phyloP scores from a whole-genome alignment of 208 protist genomes.

The Leishmania lainsoni region DNA sequence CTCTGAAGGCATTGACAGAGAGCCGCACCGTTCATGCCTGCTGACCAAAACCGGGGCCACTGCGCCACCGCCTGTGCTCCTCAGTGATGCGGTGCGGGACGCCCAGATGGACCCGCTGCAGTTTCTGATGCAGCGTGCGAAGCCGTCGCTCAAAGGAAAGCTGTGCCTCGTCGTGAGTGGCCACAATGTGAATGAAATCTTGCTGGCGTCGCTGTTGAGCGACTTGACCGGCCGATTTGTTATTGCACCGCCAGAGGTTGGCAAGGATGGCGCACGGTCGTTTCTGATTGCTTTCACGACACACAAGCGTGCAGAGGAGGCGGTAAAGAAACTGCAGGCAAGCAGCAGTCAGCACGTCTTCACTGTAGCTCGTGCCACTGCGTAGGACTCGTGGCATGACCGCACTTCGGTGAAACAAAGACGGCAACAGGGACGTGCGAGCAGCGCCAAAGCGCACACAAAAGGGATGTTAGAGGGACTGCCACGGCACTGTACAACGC shows the following conservation, averaged over 20 bases:
- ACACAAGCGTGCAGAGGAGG: constrained; percentile 31
- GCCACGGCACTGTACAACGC: neutral
- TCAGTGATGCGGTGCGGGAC: constrained; percentile 34
- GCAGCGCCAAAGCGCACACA: neutral
- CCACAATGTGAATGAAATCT: constrained; percentile 37
- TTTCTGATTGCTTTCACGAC: constrained; percentile 34
- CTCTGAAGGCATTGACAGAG: constrained; percentile 55
- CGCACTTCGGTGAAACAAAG: neutral
- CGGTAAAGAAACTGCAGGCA: constrained; percentile 30
- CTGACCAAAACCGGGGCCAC: constrained; percentile 56
- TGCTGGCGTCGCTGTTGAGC: constrained; percentile 35
- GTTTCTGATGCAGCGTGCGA: constrained; percentile 26
- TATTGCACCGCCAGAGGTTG: constrained; percentile 37
- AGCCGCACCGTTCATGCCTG: constrained; percentile 52
- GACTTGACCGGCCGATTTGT: constrained; percentile 58
- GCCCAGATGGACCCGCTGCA: constrained; percentile 32
- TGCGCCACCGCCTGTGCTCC: constrained; percentile 36
- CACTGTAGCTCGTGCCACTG: constrained; percentile 18
- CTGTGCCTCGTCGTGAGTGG: constrained; percentile 43
- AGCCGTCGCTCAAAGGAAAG: constrained; percentile 29
- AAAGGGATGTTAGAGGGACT: neutral
- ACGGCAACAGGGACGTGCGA: neutral
- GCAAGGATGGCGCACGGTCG: constrained; percentile 20
- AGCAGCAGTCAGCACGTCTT: constrained; percentile 18
- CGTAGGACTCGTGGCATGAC: neutral